Evolutionary conservation across 441 rosid genomes (phyloP).

Genomic region (Adansonia madagascariensis): DNA sequence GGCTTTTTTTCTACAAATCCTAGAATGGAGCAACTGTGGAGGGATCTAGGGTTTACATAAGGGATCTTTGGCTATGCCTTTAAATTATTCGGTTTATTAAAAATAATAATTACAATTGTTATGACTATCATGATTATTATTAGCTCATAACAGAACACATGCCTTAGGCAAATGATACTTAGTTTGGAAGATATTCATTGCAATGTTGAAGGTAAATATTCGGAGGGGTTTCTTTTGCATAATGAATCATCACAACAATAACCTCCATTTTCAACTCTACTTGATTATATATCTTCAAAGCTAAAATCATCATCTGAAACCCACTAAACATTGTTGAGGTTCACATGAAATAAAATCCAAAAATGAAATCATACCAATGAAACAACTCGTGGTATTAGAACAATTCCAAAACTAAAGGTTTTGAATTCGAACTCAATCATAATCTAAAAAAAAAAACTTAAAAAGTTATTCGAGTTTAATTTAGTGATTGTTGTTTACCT

Average conservation of each 20-base stretch:
- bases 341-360: background rate
- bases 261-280: slow-evolving; percentile 8
- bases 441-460: background rate
- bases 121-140: slow-evolving; percentile 30
- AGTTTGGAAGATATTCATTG: background rate
- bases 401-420: background rate
- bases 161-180: slow-evolving; percentile 16
- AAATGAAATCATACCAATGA: background rate
- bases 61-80: slow-evolving; percentile 4
- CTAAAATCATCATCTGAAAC: slow-evolving; percentile 10
- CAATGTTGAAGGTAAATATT: background rate
- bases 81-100: slow-evolving; percentile 27
- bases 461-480: background rate
- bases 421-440: background rate
- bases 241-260: slow-evolving; percentile 12
- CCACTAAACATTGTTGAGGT: slow-evolving; percentile 16
- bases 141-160: slow-evolving; percentile 28
- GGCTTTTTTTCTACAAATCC: background rate
- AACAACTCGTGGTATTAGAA: background rate
- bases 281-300: background rate
- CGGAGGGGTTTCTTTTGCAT: background rate
- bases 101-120: slow-evolving; percentile 29
- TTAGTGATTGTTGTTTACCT: background rate
- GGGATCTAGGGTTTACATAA: slow-evolving; percentile 2
- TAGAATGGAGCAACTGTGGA: background rate